Conservation (phyloP, 2,329 filamentous ascomycete species). For the Neonectria neomacrospora region DNA sequence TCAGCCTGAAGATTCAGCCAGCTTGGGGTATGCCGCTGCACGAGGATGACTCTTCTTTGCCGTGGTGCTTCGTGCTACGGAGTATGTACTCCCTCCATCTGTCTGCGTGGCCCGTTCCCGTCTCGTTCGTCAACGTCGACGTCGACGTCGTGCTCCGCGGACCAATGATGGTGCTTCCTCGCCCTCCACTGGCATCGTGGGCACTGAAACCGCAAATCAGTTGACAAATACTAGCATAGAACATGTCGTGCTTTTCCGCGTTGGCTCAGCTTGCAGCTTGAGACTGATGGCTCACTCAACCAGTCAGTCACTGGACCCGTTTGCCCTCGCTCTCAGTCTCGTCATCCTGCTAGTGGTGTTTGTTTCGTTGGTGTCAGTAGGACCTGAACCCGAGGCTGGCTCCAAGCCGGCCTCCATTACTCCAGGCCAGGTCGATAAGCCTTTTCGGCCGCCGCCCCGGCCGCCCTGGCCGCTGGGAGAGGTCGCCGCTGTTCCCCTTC, state of each 20-base stretch:
- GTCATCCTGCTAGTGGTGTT: not conserved
- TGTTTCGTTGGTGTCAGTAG: not conserved
- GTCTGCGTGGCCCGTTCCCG: constrained; percentile 12
- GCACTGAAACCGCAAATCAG: constrained; percentile 8
- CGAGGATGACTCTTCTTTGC: constrained; percentile 15
- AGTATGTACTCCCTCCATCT: not conserved
- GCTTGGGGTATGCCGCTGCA: constrained; percentile 12
- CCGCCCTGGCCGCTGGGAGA: constrained; percentile 28
- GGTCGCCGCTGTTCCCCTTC: constrained; percentile 17
- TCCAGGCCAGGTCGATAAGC: constrained; percentile 2
- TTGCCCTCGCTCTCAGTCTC: not conserved
- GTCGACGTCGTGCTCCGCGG: not conserved
- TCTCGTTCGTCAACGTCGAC: constrained; percentile 15
- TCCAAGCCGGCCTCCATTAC: not conserved
- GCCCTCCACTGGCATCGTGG: constrained; percentile 21
- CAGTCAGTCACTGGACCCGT: not conserved
- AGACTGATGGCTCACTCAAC: not conserved
- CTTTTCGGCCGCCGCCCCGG: constrained; percentile 23
- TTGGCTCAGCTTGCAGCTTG: constrained; percentile 1
- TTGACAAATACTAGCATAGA: constrained; percentile 27
- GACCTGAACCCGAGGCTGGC: constrained; percentile 26
- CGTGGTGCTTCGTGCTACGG: not conserved
- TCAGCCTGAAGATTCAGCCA: constrained; percentile 26
- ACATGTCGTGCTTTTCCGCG: not conserved
- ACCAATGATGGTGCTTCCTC: constrained; percentile 19